These are phyloP conservation scores for Aureobasidium uvarum DNA, from an alignment of 2,329 filamentous ascomycete genomes.

Conservation along the genomic window DNA sequence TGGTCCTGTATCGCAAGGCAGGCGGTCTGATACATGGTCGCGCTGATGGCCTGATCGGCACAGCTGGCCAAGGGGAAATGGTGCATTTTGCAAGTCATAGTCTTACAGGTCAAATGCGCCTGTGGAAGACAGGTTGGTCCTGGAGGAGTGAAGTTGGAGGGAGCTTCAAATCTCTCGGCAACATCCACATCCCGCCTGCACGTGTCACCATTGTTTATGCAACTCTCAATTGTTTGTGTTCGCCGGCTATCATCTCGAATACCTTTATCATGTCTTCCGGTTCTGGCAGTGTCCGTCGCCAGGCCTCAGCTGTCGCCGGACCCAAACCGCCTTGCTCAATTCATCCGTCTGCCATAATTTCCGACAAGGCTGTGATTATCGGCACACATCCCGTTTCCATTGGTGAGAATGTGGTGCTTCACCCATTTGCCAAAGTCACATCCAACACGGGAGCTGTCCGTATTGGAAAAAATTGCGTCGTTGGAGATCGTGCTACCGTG, in stretches of 20 bases:
- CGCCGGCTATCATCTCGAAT: not conserved
- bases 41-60: not conserved
- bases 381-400: conserved; percentile 79
- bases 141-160: not conserved
- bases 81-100: not conserved
- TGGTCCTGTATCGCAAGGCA: not conserved
- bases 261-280: conserved; percentile 17
- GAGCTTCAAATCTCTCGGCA: conserved; percentile 16
- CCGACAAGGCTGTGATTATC: conserved; percentile 51
- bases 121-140: not conserved
- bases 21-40: not conserved
- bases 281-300: conserved; percentile 24
- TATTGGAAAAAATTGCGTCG: conserved; percentile 60
- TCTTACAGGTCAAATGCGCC: not conserved
- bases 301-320: conserved; percentile 5
- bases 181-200: conserved; percentile 10
- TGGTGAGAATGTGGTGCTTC: conserved; percentile 74
- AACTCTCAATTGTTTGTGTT: not conserved
- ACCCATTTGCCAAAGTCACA: conserved; percentile 66
- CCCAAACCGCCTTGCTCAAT: conserved; percentile 44
- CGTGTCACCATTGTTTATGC: conserved; percentile 10
- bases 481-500: conserved; percentile 63
- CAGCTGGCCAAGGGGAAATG: not conserved
- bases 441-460: conserved; percentile 45
- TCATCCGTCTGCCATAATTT: conserved; percentile 50